Evolutionary conservation across 179 eudicot genomes (phyloP).

Genomic region (Silene noctiflora): DNA sequence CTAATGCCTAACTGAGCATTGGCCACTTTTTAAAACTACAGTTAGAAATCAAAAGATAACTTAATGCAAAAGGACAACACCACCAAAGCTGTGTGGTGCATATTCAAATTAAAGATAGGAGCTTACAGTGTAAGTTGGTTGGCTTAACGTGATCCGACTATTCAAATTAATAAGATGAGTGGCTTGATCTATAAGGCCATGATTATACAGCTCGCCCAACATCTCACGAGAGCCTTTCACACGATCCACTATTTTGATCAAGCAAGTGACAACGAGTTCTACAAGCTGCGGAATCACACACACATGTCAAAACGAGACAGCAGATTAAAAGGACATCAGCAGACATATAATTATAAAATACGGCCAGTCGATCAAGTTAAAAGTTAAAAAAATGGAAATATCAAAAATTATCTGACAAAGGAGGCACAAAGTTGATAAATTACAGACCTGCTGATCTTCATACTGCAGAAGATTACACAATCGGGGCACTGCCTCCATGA

Average conservation of each 20-base stretch:
- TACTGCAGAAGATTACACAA: slow-evolving; percentile 81
- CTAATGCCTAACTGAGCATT: neutral
- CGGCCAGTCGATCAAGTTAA: slow-evolving; percentile 4
- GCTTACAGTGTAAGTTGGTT: slow-evolving; percentile 59
- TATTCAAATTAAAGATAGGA: neutral
- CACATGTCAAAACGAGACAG: neutral
- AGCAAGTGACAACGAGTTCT: slow-evolving; percentile 73
- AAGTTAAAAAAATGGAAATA: neutral
- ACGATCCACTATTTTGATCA: slow-evolving; percentile 67
- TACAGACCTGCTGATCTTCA: slow-evolving; percentile 78
- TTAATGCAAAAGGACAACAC: slow-evolving; percentile 2
- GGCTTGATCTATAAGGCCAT: slow-evolving; percentile 66
- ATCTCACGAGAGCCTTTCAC: slow-evolving; percentile 51
- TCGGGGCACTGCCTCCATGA: slow-evolving; percentile 85
- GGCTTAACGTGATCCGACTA: slow-evolving; percentile 58
- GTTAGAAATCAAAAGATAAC: neutral
- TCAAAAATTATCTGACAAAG: neutral
- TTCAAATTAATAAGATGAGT: slow-evolving; percentile 57
- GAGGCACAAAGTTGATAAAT: neutral
- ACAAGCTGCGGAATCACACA: slow-evolving; percentile 54
- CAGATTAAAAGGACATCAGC: neutral
- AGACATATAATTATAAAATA: neutral
- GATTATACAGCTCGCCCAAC: slow-evolving; percentile 66
- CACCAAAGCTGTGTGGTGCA: neutral
- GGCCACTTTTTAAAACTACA: neutral